A percentile compares a stretch with the other conserved stretches of the same genome.
These are phyloP conservation scores for Nemania serpens DNA, from an alignment of 2,329 filamentous ascomycete genomes.

Conservation along the genomic window DNA sequence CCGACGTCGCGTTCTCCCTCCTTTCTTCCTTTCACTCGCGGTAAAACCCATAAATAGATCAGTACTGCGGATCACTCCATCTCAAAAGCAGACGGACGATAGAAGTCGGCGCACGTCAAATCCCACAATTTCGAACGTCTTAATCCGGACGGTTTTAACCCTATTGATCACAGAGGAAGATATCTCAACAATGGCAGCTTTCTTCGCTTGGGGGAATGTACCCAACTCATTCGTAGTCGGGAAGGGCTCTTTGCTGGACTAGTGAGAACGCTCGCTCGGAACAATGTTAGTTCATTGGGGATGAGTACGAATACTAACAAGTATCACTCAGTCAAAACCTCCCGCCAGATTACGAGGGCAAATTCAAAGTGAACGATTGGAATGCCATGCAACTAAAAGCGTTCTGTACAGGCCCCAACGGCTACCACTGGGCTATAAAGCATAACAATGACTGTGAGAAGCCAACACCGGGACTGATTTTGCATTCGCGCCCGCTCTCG, in stretches of 20 bases:
- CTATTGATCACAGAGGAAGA: not conserved
- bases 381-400: conserved; percentile 16
- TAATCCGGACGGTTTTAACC: too few species aligned
- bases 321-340: conserved; percentile 7
- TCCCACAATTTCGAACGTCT: not conserved
- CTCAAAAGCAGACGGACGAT: not conserved
- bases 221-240: conserved; percentile 22
- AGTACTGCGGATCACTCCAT: not conserved
- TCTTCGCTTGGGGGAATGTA: conserved; percentile 21
- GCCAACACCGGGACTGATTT: not conserved
- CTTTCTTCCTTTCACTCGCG: not conserved
- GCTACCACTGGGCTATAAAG: conserved; percentile 13
- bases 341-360: conserved; percentile 15
- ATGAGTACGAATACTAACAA: not conserved
- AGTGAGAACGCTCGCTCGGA: conserved; percentile 7
- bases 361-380: conserved; percentile 20
- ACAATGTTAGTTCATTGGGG: too few species aligned
- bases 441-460: conserved; percentile 11
- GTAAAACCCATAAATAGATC: not conserved
- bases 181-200: conserved; percentile 21
- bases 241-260: conserved; percentile 21
- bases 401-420: conserved; percentile 15
- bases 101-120: not conserved
- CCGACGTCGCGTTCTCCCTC: too few species aligned
- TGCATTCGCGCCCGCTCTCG: not conserved